phyloP scores from a whole-genome alignment of 1,284 basidiomycete species.

The Rhodotorula sp. region DNA sequence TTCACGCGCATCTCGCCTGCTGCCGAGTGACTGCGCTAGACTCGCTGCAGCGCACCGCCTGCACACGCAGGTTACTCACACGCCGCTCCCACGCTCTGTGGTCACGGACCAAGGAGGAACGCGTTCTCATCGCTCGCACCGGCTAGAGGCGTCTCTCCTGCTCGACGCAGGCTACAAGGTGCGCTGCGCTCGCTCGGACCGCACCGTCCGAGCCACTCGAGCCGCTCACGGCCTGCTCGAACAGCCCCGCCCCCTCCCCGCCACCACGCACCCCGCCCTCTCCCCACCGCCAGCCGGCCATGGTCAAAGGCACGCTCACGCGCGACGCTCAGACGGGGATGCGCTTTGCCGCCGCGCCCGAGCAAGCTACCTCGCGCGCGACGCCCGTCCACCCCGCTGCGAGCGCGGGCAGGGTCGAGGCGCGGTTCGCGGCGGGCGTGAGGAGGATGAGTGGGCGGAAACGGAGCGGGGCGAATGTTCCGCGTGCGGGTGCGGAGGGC shows the following conservation, averaged over 20 bases:
- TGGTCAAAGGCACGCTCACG: not conserved
- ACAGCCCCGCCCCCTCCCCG: not conserved
- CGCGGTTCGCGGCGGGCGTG: not conserved
- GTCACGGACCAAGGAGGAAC: too few species aligned
- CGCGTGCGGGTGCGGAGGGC: not conserved
- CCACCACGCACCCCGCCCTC: not conserved
- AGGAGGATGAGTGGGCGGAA: not conserved
- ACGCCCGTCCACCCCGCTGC: not conserved
- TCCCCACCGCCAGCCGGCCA: not conserved
- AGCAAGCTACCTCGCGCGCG: constrained; percentile 1
- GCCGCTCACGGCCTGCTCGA: too few species aligned
- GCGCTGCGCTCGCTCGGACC: too few species aligned
- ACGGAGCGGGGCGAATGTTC: not conserved
- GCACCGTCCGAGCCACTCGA: too few species aligned
- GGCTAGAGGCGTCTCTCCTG: too few species aligned
- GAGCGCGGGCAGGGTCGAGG: not conserved
- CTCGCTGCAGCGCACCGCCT: too few species aligned
- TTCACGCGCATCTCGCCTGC: not conserved
- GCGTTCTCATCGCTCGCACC: not conserved
- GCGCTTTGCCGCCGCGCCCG: constrained; percentile 9
- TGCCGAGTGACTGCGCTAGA: not conserved
- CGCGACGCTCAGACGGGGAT: not conserved
- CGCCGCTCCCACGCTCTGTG: too few species aligned
- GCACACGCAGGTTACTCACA: too few species aligned
- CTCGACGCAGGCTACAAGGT: too few species aligned